These are phyloP conservation scores for Telopea speciosissima DNA, from an alignment of 177 flowering plant genomes.

Conservation along the genomic window DNA sequence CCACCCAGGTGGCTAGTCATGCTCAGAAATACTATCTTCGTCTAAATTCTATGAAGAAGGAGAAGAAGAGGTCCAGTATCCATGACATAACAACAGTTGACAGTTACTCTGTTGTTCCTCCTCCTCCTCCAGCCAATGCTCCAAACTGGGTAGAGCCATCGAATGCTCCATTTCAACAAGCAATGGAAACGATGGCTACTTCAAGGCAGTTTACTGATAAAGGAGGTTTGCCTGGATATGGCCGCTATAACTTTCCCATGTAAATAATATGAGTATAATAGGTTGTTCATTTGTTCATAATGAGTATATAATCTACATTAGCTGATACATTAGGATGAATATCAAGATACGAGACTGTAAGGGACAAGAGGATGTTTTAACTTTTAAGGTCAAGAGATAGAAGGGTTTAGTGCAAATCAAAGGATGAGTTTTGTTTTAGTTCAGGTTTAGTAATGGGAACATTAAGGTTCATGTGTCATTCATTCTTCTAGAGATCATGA, in stretches of 20 bases:
- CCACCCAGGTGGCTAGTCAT: slow-evolving; percentile 63
- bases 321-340: not conserved
- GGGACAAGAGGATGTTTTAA: too few relatives aligned
- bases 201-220: not conserved
- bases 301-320: not conserved
- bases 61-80: slow-evolving; percentile 55
- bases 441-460: too few relatives aligned
- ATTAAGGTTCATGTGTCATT: too few relatives aligned
- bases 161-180: not conserved
- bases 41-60: slow-evolving; percentile 34
- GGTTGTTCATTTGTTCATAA: not conserved
- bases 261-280: not conserved
- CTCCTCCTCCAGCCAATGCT: not conserved
- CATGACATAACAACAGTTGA: slow-evolving; percentile 52
- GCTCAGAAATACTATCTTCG: slow-evolving; percentile 59
- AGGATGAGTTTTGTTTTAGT: too few relatives aligned
- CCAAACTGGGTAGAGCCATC: not conserved
- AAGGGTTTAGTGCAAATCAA: too few relatives aligned
- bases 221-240: slow-evolving; percentile 4
- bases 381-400: too few relatives aligned
- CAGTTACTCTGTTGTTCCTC: not conserved
- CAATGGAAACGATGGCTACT: not conserved
- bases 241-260: slow-evolving; percentile 7
- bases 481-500: too few relatives aligned
- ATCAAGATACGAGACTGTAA: too few relatives aligned